Conservation (phyloP, 2,329 filamentous ascomycete genomes). For the Rutstroemia sp. region DNA sequence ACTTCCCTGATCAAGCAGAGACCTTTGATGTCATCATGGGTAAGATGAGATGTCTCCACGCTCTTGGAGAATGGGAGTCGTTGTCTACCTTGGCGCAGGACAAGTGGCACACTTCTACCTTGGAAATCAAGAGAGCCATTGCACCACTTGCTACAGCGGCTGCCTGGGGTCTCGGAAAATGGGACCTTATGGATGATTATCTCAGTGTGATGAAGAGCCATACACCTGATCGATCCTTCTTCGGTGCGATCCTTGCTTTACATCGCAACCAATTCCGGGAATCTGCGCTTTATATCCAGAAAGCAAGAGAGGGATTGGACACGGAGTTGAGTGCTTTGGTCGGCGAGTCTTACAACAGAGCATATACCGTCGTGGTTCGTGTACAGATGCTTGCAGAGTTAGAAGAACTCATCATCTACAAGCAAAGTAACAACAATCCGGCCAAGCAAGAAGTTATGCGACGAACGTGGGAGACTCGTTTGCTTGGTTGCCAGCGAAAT, state of each 20-base stretch:
- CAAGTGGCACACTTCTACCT: conserved; percentile 84
- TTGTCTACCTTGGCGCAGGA: conserved; percentile 83
- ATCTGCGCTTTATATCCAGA: conserved; percentile 80
- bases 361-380: conserved; percentile 94
- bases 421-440: conserved; percentile 72
- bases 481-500: conserved; percentile 93
- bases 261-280: conserved; percentile 95
- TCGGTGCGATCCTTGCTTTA: conserved; percentile 89
- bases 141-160: conserved; percentile 91
- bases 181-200: conserved; percentile 98
- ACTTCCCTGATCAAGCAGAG: conserved; percentile 69
- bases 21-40: conserved; percentile 97
- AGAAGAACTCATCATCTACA: conserved; percentile 96
- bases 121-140: conserved; percentile 83
- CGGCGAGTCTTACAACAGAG: conserved; percentile 97
- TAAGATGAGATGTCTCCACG: conserved; percentile 98
- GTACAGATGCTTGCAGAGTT: conserved; percentile 99
- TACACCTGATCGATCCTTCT: conserved; percentile 94
- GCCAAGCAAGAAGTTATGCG: conserved; percentile 89
- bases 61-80: conserved; percentile 93
- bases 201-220: conserved; percentile 88
- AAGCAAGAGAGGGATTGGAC: conserved; percentile 87
- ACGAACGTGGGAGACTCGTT: conserved; percentile 87
- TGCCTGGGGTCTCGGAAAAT: conserved; percentile 93
- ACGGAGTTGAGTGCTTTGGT: conserved; percentile 92